phyloP scores from a whole-genome alignment of 805 yeast genomes.

The Candida taoyuanica region DNA sequence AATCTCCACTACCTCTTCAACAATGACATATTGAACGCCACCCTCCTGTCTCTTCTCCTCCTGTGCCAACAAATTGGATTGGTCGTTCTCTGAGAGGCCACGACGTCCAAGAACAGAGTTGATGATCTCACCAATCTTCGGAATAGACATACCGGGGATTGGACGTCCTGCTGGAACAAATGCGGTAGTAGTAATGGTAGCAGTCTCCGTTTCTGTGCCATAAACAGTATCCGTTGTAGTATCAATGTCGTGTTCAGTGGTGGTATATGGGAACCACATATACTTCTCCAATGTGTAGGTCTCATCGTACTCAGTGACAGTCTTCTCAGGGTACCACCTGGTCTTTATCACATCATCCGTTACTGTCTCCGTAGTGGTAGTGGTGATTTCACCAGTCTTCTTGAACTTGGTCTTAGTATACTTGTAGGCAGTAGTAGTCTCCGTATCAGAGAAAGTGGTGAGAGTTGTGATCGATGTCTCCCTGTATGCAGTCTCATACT shows the following conservation, averaged over 20 bases:
- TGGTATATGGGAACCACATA: conserved; percentile 24
- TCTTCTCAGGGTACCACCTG: conserved; percentile 22
- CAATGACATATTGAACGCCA: conserved; percentile 3
- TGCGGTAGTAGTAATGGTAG: conserved; percentile 5
- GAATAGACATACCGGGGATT: conserved; percentile 12
- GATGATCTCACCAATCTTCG: conserved; percentile 3
- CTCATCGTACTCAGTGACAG: conserved; percentile 25
- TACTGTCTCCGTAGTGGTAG: conserved; percentile 17
- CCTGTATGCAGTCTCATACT: conserved; percentile 21
- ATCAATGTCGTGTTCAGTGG: conserved; percentile 13
- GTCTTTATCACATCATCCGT: conserved; percentile 19
- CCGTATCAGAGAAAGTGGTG: conserved; percentile 14
- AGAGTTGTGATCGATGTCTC: conserved; percentile 14
- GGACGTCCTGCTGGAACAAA: too few species aligned
- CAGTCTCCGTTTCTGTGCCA: conserved; percentile 5
- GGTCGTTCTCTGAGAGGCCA: not conserved
- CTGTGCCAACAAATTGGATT: not conserved
- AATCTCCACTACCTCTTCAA: conserved; percentile 10
- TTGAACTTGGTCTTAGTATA: conserved; percentile 14
- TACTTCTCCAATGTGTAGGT: conserved; percentile 17
- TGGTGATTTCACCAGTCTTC: conserved; percentile 13
- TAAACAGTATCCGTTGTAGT: conserved; percentile 11
- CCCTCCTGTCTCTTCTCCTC: not conserved
- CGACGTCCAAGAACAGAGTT: conserved; percentile 9
- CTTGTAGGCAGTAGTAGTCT: conserved; percentile 19